Evolutionary conservation across 176 grass and related monocot species (phyloP).

Genomic region (Eremochloa ophiuroides): DNA sequence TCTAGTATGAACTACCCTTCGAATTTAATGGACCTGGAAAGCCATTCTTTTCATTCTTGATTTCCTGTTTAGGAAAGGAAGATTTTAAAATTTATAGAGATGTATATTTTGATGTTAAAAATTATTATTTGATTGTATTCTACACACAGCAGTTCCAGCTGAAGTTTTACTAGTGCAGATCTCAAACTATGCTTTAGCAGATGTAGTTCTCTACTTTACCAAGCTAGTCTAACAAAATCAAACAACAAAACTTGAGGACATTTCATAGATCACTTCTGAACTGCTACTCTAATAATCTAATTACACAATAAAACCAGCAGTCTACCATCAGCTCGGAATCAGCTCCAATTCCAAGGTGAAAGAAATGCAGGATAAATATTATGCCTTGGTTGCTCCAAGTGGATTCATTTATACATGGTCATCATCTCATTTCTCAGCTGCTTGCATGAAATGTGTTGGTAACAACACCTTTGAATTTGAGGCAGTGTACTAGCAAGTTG

Average conservation of each 20-base stretch:
- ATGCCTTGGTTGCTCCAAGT: not conserved
- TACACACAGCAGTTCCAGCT: slow-evolving; percentile 15
- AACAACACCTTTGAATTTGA: slow-evolving; percentile 1
- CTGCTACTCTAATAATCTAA: slow-evolving; percentile 14
- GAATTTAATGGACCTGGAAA: slow-evolving; percentile 53
- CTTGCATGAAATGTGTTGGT: slow-evolving; percentile 13
- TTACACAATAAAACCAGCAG: slow-evolving; percentile 1
- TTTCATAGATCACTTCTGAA: slow-evolving; percentile 7
- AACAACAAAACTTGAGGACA: not conserved
- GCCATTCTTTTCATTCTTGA: slow-evolving; percentile 61
- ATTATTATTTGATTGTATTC: slow-evolving; percentile 45
- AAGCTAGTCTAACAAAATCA: slow-evolving; percentile 23
- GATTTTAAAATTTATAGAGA: slow-evolving; percentile 29
- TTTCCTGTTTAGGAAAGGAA: slow-evolving; percentile 53
- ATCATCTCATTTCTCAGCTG: not conserved
- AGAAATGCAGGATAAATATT: not conserved
- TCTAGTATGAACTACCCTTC: slow-evolving; percentile 39
- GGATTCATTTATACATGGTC: slow-evolving; percentile 17
- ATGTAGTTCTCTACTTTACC: slow-evolving; percentile 6
- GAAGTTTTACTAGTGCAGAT: slow-evolving; percentile 3
- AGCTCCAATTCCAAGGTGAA: not conserved
- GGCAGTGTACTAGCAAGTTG: not conserved
- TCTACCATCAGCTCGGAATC: not conserved
- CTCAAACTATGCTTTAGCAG: not conserved
- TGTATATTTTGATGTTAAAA: slow-evolving; percentile 41